Evolutionary conservation across 2,329 filamentous ascomycete genomes (phyloP).

Genomic region (Beauveria medogensis): DNA sequence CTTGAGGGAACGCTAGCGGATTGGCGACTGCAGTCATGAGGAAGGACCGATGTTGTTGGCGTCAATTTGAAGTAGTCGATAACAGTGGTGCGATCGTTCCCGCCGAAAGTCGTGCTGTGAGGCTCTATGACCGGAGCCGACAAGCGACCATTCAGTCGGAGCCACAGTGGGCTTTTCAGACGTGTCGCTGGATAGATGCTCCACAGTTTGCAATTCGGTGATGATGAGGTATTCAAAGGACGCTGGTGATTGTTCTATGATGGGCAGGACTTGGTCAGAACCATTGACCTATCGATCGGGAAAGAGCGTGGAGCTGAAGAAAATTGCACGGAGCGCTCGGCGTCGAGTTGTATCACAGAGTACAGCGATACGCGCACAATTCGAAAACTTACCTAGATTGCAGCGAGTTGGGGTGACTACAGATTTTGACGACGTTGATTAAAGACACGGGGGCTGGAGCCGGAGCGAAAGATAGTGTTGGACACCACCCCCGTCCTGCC

Average conservation of each 20-base stretch:
- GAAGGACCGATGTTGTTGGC: constrained; percentile 21
- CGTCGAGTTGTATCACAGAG: neutral
- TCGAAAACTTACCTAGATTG: neutral
- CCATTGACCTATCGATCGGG: neutral
- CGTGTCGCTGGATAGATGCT: neutral
- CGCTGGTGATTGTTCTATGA: constrained; percentile 3
- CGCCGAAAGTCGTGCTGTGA: neutral
- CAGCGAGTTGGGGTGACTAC: neutral
- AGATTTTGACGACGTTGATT: neutral
- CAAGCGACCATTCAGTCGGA: constrained; percentile 10
- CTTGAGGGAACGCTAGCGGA: constrained; percentile 54
- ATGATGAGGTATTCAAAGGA: neutral
- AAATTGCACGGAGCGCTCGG: neutral
- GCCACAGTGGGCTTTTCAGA: neutral
- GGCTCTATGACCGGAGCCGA: constrained; percentile 3
- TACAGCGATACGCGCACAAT: neutral
- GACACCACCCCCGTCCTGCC: constrained; percentile 4
- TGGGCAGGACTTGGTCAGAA: constrained; percentile 2
- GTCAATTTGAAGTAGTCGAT: constrained; percentile 16
- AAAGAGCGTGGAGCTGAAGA: neutral
- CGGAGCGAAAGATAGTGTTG: constrained; percentile 6
- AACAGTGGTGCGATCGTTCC: constrained; percentile 12
- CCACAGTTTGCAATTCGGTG: neutral
- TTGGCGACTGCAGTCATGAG: constrained; percentile 63
- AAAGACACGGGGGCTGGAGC: constrained; percentile 8